Evolutionary conservation across 2,329 filamentous ascomycete genomes (phyloP).

Genomic region (Colletotrichum eremochloae): DNA sequence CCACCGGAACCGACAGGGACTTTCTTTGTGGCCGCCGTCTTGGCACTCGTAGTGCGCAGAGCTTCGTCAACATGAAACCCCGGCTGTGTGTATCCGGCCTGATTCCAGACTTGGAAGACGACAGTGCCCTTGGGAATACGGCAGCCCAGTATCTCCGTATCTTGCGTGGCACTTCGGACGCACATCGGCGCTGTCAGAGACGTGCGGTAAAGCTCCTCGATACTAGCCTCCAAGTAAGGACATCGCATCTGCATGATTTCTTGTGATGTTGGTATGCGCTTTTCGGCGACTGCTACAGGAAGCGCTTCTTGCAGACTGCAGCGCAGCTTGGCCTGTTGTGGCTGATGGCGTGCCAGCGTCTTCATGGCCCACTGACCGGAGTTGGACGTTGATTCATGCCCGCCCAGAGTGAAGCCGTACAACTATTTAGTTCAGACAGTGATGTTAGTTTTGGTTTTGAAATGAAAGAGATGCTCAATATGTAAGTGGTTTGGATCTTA

Average conservation of each 20-base stretch:
- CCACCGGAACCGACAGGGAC: constrained; percentile 46
- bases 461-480: accelerated
- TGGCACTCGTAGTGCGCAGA: constrained; percentile 43
- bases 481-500: constrained; percentile 25
- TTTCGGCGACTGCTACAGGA: constrained; percentile 39
- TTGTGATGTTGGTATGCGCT: constrained; percentile 43
- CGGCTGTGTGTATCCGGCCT: constrained; percentile 47
- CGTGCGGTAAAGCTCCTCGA: constrained; percentile 49
- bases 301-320: constrained; percentile 39
- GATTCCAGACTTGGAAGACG: constrained; percentile 36
- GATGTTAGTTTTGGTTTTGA: not conserved
- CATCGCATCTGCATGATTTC: constrained; percentile 45
- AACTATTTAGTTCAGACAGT: constrained; percentile 34
- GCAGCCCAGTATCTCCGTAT: constrained; percentile 47
- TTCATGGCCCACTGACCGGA: constrained; percentile 47
- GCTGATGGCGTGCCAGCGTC: constrained; percentile 41
- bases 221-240: constrained; percentile 49
- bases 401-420: constrained; percentile 47
- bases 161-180: constrained; percentile 45
- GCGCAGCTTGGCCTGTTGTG: constrained; percentile 48
- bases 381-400: constrained; percentile 48
- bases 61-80: constrained; percentile 48
- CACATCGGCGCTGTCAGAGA: constrained; percentile 45
- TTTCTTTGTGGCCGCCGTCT: constrained; percentile 36
- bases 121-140: constrained; percentile 48